Evolutionary conservation across 2,329 filamentous ascomycete species (phyloP).

Genomic region (Claviceps monticola): DNA sequence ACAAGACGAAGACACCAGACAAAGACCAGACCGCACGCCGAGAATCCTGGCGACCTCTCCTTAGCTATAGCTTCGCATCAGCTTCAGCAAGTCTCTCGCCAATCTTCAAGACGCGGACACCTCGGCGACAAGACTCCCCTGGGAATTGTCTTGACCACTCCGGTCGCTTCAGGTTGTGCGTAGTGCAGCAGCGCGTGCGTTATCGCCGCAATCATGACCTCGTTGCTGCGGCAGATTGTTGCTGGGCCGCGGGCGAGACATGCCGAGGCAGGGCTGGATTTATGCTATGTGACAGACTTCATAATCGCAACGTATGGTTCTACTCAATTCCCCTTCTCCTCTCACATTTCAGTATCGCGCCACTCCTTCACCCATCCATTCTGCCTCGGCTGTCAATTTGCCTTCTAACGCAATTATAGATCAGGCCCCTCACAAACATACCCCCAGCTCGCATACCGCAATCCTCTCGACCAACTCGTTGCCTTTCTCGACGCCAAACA

Average conservation of each 20-base stretch:
- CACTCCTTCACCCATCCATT: neutral
- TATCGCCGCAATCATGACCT: slow-evolving; percentile 38
- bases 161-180: too few relatives aligned
- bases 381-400: neutral
- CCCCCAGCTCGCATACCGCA: slow-evolving; percentile 84
- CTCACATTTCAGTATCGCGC: too few relatives aligned
- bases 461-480: slow-evolving; percentile 77
- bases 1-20: too few relatives aligned
- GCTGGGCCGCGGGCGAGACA: slow-evolving; percentile 75
- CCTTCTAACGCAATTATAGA: slow-evolving; percentile 28
- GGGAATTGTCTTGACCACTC: too few relatives aligned
- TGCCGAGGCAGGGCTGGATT: slow-evolving; percentile 74
- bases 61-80: too few relatives aligned
- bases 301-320: slow-evolving; percentile 45
- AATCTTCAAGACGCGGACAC: too few relatives aligned
- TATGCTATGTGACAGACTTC: slow-evolving; percentile 88
- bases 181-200: too few relatives aligned
- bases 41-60: too few relatives aligned
- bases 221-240: slow-evolving; percentile 78
- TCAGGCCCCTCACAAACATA: slow-evolving; percentile 85
- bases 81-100: too few relatives aligned
- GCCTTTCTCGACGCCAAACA: slow-evolving; percentile 80
- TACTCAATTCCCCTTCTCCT: too few relatives aligned
- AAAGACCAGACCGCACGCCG: too few relatives aligned
- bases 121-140: too few relatives aligned